A percentile compares a stretch with the other conserved stretches of the same genome.
Evolutionary conservation across 139 green algal species (phyloP).

Genomic region (Chlorella vulgaris): DNA sequence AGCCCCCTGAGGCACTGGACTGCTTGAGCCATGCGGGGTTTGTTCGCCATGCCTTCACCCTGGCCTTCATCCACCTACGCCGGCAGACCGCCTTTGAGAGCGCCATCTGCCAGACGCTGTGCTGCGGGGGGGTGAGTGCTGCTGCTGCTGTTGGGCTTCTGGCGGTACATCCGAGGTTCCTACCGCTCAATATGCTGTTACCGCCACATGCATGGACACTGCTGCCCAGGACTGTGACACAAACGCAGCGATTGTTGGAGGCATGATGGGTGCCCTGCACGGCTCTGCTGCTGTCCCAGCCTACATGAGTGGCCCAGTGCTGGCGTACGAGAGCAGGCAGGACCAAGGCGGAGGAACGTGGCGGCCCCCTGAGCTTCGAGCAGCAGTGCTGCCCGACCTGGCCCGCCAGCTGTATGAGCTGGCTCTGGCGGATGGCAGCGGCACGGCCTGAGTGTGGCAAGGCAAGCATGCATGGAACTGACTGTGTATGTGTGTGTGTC

Average conservation of each 20-base stretch:
- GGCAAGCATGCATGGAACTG: too few relatives aligned
- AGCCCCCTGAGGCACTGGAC: not conserved
- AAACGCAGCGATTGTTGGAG: slow-evolving; percentile 62
- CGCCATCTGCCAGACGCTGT: slow-evolving; percentile 39
- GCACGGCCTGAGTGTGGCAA: not conserved
- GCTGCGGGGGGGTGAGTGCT: slow-evolving; percentile 31
- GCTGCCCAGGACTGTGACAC: slow-evolving; percentile 55
- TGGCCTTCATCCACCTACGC: slow-evolving; percentile 20
- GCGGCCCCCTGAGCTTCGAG: not conserved
- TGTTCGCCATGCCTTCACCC: slow-evolving; percentile 1
- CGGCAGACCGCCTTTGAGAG: slow-evolving; percentile 11
- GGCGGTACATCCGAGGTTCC: too few relatives aligned
- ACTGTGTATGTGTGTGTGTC: too few relatives aligned
- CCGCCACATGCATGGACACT: not conserved
- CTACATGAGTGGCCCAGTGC: not conserved
- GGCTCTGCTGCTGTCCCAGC: slow-evolving; percentile 11
- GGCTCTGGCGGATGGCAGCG: not conserved
- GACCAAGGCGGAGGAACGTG: not conserved
- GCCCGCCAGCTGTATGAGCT: not conserved
- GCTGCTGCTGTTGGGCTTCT: not conserved
- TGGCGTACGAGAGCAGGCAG: not conserved
- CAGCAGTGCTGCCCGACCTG: not conserved
- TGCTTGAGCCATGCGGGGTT: not conserved
- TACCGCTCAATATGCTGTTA: not conserved
- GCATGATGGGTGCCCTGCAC: slow-evolving; percentile 48